phyloP scores from a whole-genome alignment of 768 basidiomycete genomes.

The Mycena maculata region DNA sequence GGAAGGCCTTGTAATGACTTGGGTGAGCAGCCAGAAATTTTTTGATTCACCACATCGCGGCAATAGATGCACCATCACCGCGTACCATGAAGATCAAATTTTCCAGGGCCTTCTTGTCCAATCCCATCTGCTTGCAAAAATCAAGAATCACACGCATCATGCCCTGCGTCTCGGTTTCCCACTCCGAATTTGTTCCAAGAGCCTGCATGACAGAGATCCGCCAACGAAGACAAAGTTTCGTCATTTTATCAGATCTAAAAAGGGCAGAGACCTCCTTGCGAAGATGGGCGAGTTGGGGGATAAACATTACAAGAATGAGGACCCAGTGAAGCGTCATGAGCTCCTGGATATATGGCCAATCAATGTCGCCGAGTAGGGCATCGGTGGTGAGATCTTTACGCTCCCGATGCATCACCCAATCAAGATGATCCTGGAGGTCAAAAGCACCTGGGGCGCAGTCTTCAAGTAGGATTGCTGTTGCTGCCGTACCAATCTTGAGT shows the following conservation, averaged over 20 bases:
- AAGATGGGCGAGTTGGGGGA: conserved; percentile 35
- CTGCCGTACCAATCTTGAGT: conserved; percentile 40
- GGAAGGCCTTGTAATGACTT: conserved; percentile 32
- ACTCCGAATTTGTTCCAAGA: conserved; percentile 36
- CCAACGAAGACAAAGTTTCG: conserved; percentile 36
- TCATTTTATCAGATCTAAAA: conserved; percentile 27
- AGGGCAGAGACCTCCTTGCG: conserved; percentile 30
- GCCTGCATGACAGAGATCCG: conserved; percentile 36
- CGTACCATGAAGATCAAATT: conserved; percentile 31
- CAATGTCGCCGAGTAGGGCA: conserved; percentile 30
- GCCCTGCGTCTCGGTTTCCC: conserved; percentile 36
- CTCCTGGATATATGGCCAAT: conserved; percentile 31
- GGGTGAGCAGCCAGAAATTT: conserved; percentile 33
- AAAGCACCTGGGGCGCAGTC: conserved; percentile 34
- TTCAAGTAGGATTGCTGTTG: conserved; percentile 25
- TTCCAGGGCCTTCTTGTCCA: conserved; percentile 30
- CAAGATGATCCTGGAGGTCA: conserved; percentile 7
- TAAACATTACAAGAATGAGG: conserved; percentile 32
- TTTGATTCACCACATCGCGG: conserved; percentile 31
- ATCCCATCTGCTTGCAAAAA: conserved; percentile 33
- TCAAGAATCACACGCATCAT: conserved; percentile 32
- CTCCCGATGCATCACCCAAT: conserved; percentile 30
- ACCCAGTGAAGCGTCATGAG: conserved; percentile 38
- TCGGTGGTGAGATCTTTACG: conserved; percentile 31
- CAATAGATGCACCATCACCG: conserved; percentile 37